Evolutionary conservation across 2,329 filamentous ascomycete genomes (phyloP), one percentile per base, ranked within the genome.

Genomic region (Monosporascus sp.): DNA sequence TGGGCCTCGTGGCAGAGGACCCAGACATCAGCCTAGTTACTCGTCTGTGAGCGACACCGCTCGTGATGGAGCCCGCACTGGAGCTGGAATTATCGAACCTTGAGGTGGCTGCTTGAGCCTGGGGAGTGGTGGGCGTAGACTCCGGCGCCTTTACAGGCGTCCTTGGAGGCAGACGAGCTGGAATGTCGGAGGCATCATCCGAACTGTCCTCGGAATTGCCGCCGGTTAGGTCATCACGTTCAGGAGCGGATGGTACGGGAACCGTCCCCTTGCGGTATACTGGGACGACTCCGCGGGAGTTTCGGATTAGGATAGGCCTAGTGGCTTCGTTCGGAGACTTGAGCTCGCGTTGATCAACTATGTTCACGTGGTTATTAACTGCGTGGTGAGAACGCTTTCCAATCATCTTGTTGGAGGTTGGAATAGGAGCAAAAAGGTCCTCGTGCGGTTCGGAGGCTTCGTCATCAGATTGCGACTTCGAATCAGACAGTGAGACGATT

Each of bases 341-440:
- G 14, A n/a, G 14, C 6, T 42, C 24, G 25, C 44, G 42, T 20
- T 51, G 11, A n/a, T 50, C 51, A 20, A 55, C n/a, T 5, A 55
- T 52, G 6, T 51, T 50, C 6, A 54, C 38, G 48, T 57, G 52
- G 11, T 42, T 42, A 20, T 54, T 56, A 27, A 53, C 25, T 5
- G 54, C 41, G 48, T 55, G 54, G 34, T 34, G 41, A 15, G 54
- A 54, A 11, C 41, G 48, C 38, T 57, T 57, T n/a, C 49, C 49
- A 1, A 54, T 8, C 18, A 41, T 38, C 49, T 51, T 51, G 9
- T 44, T 15, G 15, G 54, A 52, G 22, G 6, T 34, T n/a, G n/a
- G 44, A 9, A n/a, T 14, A 25, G 49, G 25, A 7, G 51, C 46
- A n/a, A 38, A 18, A 25, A 46, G 3, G 8, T 20, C 38, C 15